These are phyloP conservation scores for Tricholoma matsutake DNA, from an alignment of 768 basidiomycete genomes.

Conservation along the genomic window DNA sequence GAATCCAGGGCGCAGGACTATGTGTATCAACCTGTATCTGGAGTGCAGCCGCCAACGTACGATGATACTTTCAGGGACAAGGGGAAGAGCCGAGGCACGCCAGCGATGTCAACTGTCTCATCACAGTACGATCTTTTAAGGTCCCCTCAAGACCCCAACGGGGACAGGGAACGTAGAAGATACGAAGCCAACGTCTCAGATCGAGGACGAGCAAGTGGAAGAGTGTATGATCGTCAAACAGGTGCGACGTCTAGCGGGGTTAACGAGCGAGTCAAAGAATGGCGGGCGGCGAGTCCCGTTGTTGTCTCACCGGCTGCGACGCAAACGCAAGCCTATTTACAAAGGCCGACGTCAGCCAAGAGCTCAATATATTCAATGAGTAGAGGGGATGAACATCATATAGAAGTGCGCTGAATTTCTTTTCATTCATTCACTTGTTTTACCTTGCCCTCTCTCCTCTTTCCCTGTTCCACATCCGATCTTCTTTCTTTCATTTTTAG, in stretches of 20 bases:
- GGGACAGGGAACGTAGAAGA: neutral
- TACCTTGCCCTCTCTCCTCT: neutral
- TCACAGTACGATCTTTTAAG: conserved; percentile 38
- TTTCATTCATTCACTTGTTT: neutral
- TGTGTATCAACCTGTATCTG: neutral
- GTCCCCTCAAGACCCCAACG: conserved; percentile 21
- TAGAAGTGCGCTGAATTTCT: conserved; percentile 7
- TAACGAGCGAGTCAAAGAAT: conserved; percentile 23
- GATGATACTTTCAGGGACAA: conserved; percentile 3
- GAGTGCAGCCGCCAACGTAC: conserved; percentile 1
- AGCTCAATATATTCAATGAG: neutral
- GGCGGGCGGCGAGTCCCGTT: conserved; percentile 28
- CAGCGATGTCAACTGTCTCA: conserved; percentile 29
- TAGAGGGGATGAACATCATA: neutral
- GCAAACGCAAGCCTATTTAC: neutral
- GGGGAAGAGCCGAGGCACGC: conserved; percentile 16
- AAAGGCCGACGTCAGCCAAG: neutral
- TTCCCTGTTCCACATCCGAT: neutral
- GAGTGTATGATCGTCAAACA: neutral
- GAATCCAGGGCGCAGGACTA: conserved; percentile 8
- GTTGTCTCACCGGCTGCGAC: conserved; percentile 13
- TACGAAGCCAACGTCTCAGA: neutral
- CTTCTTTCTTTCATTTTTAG: neutral
- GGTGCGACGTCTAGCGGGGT: neutral
- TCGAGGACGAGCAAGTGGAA: neutral